These are phyloP conservation scores for Corchorus capsularis DNA, from an alignment of 345 rosid species.

Conservation along the genomic window DNA sequence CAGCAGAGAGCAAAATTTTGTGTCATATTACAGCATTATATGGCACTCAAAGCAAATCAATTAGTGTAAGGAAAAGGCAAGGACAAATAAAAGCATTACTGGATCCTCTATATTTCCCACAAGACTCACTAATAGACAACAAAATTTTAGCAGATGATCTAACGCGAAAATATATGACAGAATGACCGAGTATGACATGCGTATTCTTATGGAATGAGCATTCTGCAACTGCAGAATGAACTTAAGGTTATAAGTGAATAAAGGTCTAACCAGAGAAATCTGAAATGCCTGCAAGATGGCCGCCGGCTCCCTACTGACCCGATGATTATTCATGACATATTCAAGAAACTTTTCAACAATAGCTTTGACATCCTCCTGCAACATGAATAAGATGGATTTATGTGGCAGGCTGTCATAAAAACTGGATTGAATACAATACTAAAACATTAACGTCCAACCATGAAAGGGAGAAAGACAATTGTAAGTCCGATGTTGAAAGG, in stretches of 20 bases:
- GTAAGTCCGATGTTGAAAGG: background rate
- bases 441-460: background rate
- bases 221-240: background rate
- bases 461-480: background rate
- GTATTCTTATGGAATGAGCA: too few species aligned
- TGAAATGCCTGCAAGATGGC: conserved; percentile 78
- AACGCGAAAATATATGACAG: too few species aligned
- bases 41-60: background rate
- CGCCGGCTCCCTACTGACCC: conserved; percentile 54
- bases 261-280: conserved; percentile 70
- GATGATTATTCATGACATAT: conserved; percentile 73
- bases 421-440: background rate
- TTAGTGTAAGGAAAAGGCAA: background rate
- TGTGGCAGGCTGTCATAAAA: background rate
- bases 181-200: too few species aligned
- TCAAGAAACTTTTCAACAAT: conserved; percentile 63
- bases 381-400: conserved; percentile 22
- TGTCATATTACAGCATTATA: background rate
- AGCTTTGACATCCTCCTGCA: conserved; percentile 68
- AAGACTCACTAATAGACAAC: background rate
- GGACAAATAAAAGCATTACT: conserved; percentile 6
- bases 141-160: too few species aligned
- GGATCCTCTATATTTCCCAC: background rate
- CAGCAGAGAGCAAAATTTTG: background rate
- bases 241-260: background rate